Evolutionary conservation across 2,329 filamentous ascomycete genomes (phyloP).

Genomic region (Aurifilum marmelostoma): DNA sequence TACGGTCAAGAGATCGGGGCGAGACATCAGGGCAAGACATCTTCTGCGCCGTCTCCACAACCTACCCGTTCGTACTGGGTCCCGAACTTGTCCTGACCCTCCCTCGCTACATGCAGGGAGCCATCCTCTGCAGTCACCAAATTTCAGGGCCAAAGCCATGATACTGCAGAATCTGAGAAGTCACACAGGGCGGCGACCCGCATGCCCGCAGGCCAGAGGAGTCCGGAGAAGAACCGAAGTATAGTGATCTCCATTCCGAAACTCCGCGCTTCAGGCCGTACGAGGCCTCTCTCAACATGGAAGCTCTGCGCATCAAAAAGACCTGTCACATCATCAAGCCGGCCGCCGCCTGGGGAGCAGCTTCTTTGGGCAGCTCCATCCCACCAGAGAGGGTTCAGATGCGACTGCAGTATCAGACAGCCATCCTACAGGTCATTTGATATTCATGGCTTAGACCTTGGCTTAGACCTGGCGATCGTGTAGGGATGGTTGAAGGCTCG

Average conservation of each 20-base stretch:
- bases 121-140: neutral
- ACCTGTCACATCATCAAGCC: neutral
- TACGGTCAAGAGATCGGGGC: neutral
- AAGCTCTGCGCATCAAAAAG: neutral
- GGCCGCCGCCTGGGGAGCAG: neutral
- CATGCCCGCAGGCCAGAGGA: neutral
- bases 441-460: neutral
- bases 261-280: neutral
- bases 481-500: neutral
- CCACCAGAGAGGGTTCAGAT: neutral
- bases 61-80: neutral
- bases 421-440: neutral
- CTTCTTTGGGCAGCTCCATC: conserved; percentile 4
- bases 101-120: neutral
- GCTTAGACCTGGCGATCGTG: neutral
- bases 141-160: neutral
- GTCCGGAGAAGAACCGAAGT: conserved; percentile 5
- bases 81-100: neutral
- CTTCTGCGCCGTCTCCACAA: neutral
- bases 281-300: neutral
- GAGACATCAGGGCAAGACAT: neutral
- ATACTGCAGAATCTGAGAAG: neutral
- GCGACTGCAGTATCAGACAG: neutral
- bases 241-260: neutral
- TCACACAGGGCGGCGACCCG: neutral